Evolutionary conservation across 441 rosid species (phyloP), one percentile per base, ranked within the genome.

Genomic region (Populus trichocarpa): DNA sequence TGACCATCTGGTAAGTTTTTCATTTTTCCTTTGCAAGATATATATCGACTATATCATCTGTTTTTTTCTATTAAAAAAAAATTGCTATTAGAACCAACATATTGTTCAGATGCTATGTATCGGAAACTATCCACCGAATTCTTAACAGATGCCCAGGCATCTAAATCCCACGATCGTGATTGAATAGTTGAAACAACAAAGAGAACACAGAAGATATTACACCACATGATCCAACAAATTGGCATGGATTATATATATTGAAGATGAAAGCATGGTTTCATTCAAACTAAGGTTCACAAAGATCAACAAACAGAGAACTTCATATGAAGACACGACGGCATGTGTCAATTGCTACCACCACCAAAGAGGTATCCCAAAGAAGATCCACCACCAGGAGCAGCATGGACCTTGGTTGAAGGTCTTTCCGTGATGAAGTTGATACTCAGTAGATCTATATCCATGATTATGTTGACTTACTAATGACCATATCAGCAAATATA

Each of bases 341-440:
- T 46, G 70, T 63, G 23, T 83, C 84, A 88, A 75, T 92, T 88
- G 79, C 87, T 77, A 42, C 89, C 89, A 68, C 89, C 91, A 75
- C 97, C 94, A 40, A 93, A 93, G 71, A 94, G 95, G 86, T 91
- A 95, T 38, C 81, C 89, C 57, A 94, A 83, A 33, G 97, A 93
- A 65, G 97, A 94, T 82, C 97, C 98, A 61, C 97, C 98, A 46
- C 96, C 96, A 5, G 97, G 97, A 67, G 95, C 97, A 71, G 97
- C 81, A 75, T 95, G 97, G 77, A 95, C 97, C 85, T 93, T 93
- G 73, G 97, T 93, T 36, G 97, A 91, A 25, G 95, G 93, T 12
- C 98, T 96, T 75, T 91, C 96, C 98, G 36, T 33, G 36, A 33
- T 33, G 36, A 33, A 33, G 36, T 33, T 33, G 36, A 33, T 33